Base-by-base conservation (phyloP, 345 rosid species). In the Draba incana region DNA sequence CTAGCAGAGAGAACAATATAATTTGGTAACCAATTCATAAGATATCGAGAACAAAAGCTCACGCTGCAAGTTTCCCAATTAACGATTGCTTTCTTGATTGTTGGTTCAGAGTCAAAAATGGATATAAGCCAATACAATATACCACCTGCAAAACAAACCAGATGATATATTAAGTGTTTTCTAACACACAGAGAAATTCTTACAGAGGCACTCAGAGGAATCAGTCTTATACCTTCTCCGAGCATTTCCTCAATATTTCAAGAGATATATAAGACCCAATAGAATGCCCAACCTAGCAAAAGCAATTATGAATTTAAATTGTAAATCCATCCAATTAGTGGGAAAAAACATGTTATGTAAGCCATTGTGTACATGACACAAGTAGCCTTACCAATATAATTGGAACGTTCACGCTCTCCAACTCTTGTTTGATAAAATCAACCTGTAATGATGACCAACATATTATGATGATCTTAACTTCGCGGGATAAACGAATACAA, bases 281-380 rank as follows among this genome's bases (percentile, higher is more conserved):
- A 47, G 97, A 93, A 66, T 93, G 97, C 46, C 88, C 96, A 80
- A 90, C 90, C 97, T 90, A 69, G 72, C 64, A 55, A 74, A 38
- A 76, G 14, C 66, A 20, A 20, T 20, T 20, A 20, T 20, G 20
- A 20, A 20, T 20, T 20, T 20, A 20, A 20, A 20, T 11, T 27
- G 33, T 16, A 31, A 43, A 54, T 42, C 13, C n/a, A 8, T 8
- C 49, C 31, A 31, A 28, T 2, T 31, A 16, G 16, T 42, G n/a
- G 15, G 4, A 47, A 42, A 30, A 57, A 24, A 61, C 20, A 20
- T 20, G 20, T 20, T 61, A 50, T 10, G 67, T 30, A 49, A 20
- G 4, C 11, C 3, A 38, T 31, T 51, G 66, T 4, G 30, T 31
- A 51, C 2, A 45, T 48, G 58, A 10, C 55, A 65, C 41, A 69